These are phyloP conservation scores for Alternaria brassicicola DNA, from an alignment of 2,329 filamentous ascomycete species.

Conservation along the genomic window DNA sequence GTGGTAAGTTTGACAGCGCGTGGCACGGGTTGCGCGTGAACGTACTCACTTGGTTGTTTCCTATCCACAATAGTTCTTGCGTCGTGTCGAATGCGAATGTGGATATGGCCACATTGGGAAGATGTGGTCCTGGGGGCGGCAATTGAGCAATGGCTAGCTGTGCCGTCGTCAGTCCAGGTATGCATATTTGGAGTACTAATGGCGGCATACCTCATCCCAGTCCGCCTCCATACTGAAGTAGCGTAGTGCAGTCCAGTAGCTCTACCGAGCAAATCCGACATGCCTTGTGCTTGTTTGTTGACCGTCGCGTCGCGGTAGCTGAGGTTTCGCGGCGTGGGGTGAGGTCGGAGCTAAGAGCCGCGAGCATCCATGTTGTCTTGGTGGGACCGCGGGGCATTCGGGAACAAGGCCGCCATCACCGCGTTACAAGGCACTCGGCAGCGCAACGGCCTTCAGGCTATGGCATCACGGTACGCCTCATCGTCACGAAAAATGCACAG, in stretches of 20 bases:
- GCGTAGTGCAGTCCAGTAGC: slow-evolving; percentile 29
- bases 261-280: slow-evolving; percentile 29
- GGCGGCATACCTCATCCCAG: slow-evolving; percentile 54
- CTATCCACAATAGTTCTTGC: slow-evolving; percentile 91
- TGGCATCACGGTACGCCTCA: not conserved
- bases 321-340: slow-evolving; percentile 21
- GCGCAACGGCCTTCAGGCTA: not conserved
- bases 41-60: slow-evolving; percentile 79
- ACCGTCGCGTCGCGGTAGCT: slow-evolving; percentile 25
- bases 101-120: slow-evolving; percentile 71
- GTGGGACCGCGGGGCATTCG: slow-evolving; percentile 17
- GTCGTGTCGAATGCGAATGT: slow-evolving; percentile 87
- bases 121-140: slow-evolving; percentile 73
- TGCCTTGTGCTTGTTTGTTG: slow-evolving; percentile 32
- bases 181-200: not conserved
- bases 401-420: slow-evolving; percentile 4
- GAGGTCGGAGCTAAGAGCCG: slow-evolving; percentile 31
- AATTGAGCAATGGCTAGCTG: slow-evolving; percentile 83
- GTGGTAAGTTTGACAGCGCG: slow-evolving; percentile 13
- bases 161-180: slow-evolving; percentile 22
- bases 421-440: not conserved
- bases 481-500: not conserved
- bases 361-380: slow-evolving; percentile 20
- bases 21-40: slow-evolving; percentile 5
- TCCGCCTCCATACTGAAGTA: slow-evolving; percentile 57